Base-by-base conservation (phyloP, 371 early-diverging fungal genomes). In the Actinomucor elegans region DNA sequence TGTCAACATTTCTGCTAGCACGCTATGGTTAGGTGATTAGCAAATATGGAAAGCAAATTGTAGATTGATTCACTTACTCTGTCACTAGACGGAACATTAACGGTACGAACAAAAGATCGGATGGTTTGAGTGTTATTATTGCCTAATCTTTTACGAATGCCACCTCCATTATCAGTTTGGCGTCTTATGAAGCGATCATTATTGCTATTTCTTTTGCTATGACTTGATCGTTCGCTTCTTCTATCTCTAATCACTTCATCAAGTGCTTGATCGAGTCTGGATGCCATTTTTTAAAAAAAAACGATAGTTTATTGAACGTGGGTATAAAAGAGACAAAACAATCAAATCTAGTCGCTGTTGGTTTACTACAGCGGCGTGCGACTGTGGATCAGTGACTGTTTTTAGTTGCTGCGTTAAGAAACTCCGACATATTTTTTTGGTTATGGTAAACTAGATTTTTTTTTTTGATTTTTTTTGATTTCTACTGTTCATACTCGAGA, bases 171-270 rank as follows among this genome's bases (percentile, higher is more conserved):
- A 31, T 27, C 37, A 11, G 17, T 10, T 32, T 37, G 48, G 23
- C 57, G 41, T 52, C 52, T 43, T 26, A 24, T 34, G 15, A 23
- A 18, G 10, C 44, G 37, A 31, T 32, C 10, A 46, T 34, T 24
- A 4, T 27, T 27, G 12, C 9, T 43, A 20, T 28, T 18, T 45
- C 46, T 49, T 29, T 57, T 46, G 17, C 23, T 46, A 27, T 43
- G 20, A 28, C 18, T 21, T 28, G 8, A 41, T 31, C 48, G 46
- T 52, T 52, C 63, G 26, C 50, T 54, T 64, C 64, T 73, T 37
- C 69, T 59, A 14, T 64, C 64, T 47, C 59, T 69, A 43, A 80
- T 80, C 24, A 75, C 79, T 42, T 83, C 78, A 35, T 79, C 83
- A 32, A 83, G 72, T 36, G 79, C 77, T 46, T 59, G 59, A 53